Conservation (phyloP, 805 yeast species). For the Wickerhamomyces ciferrii region DNA sequence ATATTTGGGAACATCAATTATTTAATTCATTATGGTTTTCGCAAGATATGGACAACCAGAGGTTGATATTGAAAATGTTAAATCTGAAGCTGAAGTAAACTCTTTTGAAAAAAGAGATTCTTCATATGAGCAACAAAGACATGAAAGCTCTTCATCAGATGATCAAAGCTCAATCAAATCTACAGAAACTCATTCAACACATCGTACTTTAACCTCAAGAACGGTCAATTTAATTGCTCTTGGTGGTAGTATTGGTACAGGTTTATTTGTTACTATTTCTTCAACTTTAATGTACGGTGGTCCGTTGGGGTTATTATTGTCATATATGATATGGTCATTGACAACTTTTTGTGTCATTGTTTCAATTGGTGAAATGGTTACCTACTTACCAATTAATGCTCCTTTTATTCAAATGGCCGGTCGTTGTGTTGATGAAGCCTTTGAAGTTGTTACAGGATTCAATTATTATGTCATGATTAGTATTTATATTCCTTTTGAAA, state of each 20-base stretch:
- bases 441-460: constrained; percentile 68
- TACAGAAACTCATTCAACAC: neutral
- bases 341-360: constrained; percentile 59
- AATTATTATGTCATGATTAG: constrained; percentile 53
- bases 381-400: constrained; percentile 55
- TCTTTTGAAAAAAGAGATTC: neutral
- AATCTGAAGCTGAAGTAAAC: neutral
- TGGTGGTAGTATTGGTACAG: constrained; percentile 63
- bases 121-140: neutral
- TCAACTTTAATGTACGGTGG: constrained; percentile 51
- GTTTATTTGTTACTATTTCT: constrained; percentile 57
- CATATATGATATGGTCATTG: constrained; percentile 60
- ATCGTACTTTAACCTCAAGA: constrained; percentile 38
- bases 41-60: neutral
- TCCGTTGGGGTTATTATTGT: constrained; percentile 45
- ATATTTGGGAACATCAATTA: too few relatives aligned
- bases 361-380: constrained; percentile 60
- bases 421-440: constrained; percentile 59
- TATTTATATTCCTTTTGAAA: constrained; percentile 57
- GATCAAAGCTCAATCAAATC: neutral
- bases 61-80: neutral
- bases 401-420: constrained; percentile 62
- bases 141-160: neutral
- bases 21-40: neutral
- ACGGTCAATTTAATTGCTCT: constrained; percentile 63